A percentile compares a stretch with the other conserved stretches of the same genome.
Conservation (phyloP, 176 grass and related monocot species). For the Juncus effusus region DNA sequence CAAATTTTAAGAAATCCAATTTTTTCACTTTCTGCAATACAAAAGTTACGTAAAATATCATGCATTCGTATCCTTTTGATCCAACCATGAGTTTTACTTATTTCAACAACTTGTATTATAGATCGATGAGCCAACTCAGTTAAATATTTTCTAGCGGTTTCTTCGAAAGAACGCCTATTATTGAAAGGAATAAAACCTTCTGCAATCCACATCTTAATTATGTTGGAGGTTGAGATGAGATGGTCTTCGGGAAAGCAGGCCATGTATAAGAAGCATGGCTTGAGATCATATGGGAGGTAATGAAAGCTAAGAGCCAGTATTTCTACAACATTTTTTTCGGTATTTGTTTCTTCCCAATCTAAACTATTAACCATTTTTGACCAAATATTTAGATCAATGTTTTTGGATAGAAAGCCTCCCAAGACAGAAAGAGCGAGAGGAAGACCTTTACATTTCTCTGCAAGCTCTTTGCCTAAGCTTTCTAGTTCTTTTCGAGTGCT, state of each 20-base stretch:
- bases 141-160: not conserved
- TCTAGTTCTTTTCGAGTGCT: not conserved
- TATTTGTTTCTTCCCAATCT: not conserved
- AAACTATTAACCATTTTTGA: not conserved
- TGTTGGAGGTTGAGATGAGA: not conserved
- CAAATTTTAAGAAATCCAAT: not conserved
- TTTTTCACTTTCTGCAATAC: not conserved
- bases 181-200: not conserved
- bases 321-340: not conserved
- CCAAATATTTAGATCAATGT: not conserved
- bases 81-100: too few species aligned
- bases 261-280: not conserved
- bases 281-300: not conserved
- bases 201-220: not conserved
- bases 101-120: not conserved
- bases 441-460: not conserved
- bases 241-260: conserved; percentile 6
- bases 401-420: not conserved
- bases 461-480: not conserved
- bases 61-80: too few species aligned
- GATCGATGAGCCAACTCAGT: not conserved
- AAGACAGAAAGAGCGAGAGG: not conserved
- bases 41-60: not conserved
- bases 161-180: not conserved
- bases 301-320: not conserved